Conservation (phyloP, 306 rosid species). For the Morella rubra region DNA sequence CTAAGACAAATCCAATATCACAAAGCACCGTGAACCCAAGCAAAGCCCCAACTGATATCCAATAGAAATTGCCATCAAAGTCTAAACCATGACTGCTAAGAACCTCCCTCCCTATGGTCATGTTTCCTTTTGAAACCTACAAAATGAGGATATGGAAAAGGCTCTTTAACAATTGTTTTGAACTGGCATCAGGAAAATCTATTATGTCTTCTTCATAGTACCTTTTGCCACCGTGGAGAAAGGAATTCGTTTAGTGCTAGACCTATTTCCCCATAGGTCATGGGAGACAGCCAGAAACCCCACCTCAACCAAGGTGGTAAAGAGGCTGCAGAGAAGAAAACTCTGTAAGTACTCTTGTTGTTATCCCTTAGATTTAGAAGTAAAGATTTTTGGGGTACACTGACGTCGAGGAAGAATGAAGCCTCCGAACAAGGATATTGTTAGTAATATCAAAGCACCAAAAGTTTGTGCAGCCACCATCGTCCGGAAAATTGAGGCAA, state of each 20-base stretch:
- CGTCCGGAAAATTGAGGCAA: conserved; percentile 53
- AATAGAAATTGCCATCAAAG: conserved; percentile 41
- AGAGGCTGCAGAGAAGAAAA: conserved; percentile 49
- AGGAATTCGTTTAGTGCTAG: conserved; percentile 54
- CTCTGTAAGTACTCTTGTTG: conserved; percentile 18
- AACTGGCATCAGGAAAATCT: conserved; percentile 8
- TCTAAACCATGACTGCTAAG: conserved; percentile 48
- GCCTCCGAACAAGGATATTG: conserved; percentile 62
- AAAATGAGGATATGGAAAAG: conserved; percentile 5
- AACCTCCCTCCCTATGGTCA: conserved; percentile 43
- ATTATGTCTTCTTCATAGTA: conserved; percentile 24
- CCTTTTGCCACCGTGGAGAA: conserved; percentile 68
- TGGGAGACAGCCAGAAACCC: conserved; percentile 66
- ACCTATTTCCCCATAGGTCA: conserved; percentile 62
- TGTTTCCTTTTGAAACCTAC: conserved; percentile 45
- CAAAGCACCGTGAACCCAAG: conserved; percentile 47
- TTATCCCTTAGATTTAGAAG: not conserved
- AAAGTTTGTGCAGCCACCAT: conserved; percentile 51
- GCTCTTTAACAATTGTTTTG: conserved; percentile 2
- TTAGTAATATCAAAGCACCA: conserved; percentile 41
- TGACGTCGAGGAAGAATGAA: conserved; percentile 57
- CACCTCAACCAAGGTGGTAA: conserved; percentile 57
- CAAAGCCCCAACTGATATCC: conserved; percentile 55
- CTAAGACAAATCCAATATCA: conserved; percentile 51
- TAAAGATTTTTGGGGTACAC: conserved; percentile 6